Evolutionary conservation across 208 protist genomes (phyloP).

Genomic region (Willaertia magna): DNA sequence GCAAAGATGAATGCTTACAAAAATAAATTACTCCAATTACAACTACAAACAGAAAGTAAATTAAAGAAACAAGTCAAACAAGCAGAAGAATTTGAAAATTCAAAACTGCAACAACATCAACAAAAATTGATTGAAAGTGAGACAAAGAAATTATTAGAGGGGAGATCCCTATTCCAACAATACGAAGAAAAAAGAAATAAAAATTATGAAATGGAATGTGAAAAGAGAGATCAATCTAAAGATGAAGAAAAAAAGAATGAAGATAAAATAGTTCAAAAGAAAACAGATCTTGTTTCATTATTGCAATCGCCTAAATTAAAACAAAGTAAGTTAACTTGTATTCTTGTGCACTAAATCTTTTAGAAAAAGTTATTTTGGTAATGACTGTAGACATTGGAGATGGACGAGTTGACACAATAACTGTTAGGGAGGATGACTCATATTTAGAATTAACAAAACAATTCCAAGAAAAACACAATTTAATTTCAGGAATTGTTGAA

Average conservation of each 20-base stretch:
- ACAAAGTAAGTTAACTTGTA: background rate
- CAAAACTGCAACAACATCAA: background rate
- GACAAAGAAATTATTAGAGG: background rate
- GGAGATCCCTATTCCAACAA: background rate
- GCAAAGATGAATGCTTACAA: background rate
- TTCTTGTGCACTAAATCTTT: background rate
- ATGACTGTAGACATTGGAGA: constrained; percentile 11
- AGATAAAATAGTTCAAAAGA: background rate
- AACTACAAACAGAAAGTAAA: background rate
- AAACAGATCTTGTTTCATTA: background rate
- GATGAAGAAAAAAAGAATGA: background rate
- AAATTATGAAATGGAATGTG: background rate
- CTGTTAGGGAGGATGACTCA: background rate
- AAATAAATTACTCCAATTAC: background rate
- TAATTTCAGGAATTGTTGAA: background rate
- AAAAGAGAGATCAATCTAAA: background rate
- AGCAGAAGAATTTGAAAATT: background rate
- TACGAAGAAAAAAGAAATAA: background rate
- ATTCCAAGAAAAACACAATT: background rate
- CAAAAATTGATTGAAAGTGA: background rate
- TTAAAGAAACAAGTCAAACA: background rate
- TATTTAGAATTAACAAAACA: background rate
- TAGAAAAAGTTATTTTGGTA: background rate
- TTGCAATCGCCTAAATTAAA: background rate
- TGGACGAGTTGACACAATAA: background rate